A percentile compares a stretch with the other conserved stretches of the same genome.
phyloP scores from a whole-genome alignment of 2,329 filamentous ascomycete genomes.

The Helotiales sp. region DNA sequence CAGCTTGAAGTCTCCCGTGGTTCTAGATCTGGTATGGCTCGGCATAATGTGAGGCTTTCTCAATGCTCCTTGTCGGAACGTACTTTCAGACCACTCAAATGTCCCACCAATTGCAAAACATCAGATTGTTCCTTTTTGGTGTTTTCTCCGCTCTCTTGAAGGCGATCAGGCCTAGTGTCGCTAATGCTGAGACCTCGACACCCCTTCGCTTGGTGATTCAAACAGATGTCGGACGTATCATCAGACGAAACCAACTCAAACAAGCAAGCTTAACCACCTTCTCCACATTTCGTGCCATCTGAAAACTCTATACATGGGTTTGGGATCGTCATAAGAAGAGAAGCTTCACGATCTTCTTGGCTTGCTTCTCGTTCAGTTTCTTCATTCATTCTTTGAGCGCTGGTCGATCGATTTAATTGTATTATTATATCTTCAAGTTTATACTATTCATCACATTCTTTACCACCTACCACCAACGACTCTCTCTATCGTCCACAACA shows the following conservation, averaged over 20 bases:
- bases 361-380: background rate
- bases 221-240: slow-evolving; percentile 5
- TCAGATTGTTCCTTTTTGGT: background rate
- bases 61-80: background rate
- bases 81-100: background rate
- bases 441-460: background rate
- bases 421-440: slow-evolving; percentile 1
- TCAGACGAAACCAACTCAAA: slow-evolving; percentile 4
- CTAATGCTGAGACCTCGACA: slow-evolving; percentile 2
- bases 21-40: too few species aligned
- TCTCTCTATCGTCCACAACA: background rate
- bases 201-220: slow-evolving; percentile 4
- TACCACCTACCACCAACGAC: background rate
- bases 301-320: slow-evolving; percentile 19
- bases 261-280: slow-evolving; percentile 4
- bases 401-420: slow-evolving; percentile 15
- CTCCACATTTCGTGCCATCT: background rate
- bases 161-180: slow-evolving; percentile 21
- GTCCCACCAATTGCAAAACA: background rate
- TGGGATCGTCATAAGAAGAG: background rate
- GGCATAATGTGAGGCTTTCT: background rate
- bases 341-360: background rate
- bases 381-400: slow-evolving; percentile 15
- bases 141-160: background rate
- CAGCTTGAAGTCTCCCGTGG: too few species aligned